phyloP scores from a whole-genome alignment of 2,329 filamentous ascomycete genomes.

The Paraconiothyrium brasiliense region DNA sequence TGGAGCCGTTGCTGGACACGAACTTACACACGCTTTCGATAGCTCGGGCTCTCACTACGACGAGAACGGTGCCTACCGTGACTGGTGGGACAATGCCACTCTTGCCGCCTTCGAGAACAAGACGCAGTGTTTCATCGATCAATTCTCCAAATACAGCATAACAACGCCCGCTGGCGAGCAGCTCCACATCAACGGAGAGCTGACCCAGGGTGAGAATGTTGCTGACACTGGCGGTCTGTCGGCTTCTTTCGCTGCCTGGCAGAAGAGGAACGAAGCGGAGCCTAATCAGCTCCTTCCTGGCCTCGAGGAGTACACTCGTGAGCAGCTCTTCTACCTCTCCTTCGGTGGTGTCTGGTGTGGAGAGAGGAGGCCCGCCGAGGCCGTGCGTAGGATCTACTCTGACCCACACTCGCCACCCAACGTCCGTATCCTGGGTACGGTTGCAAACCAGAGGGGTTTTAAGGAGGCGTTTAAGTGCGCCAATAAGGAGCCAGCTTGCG shows the following conservation, averaged over 20 bases:
- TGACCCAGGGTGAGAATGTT: constrained; percentile 74
- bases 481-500: constrained; percentile 69
- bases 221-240: constrained; percentile 72
- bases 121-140: constrained; percentile 70
- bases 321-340: constrained; percentile 73
- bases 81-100: constrained; percentile 71
- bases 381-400: constrained; percentile 64
- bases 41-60: constrained; percentile 70
- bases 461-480: constrained; percentile 71
- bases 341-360: constrained; percentile 72
- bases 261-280: constrained; percentile 61
- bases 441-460: constrained; percentile 72
- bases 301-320: constrained; percentile 67
- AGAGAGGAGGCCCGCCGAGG: constrained; percentile 60
- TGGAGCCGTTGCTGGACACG: constrained; percentile 71
- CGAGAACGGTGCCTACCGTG: constrained; percentile 67
- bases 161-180: constrained; percentile 62
- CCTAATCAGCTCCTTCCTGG: constrained; percentile 64
- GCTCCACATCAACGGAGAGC: constrained; percentile 67
- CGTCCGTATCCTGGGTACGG: constrained; percentile 65
- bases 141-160: constrained; percentile 69
- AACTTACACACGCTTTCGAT: constrained; percentile 74
- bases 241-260: constrained; percentile 70
- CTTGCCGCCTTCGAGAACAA: constrained; percentile 64
- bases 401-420: constrained; percentile 71